phyloP scores from a whole-genome alignment of 2,329 filamentous ascomycete species.

The Neocatenulostroma microsporum region DNA sequence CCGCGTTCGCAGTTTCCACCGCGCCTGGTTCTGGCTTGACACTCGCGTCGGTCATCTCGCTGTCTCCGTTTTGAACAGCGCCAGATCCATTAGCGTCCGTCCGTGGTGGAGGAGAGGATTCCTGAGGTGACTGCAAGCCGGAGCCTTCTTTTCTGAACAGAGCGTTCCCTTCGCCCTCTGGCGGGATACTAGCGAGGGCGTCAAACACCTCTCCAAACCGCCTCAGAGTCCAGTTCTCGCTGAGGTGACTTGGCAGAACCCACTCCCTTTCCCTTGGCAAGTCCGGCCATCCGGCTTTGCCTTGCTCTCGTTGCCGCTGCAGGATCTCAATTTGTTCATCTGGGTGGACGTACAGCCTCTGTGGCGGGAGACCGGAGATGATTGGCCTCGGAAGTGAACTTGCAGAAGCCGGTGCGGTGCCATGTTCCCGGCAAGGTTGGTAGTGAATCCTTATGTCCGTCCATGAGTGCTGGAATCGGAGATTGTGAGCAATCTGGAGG shows the following conservation, averaged over 20 bases:
- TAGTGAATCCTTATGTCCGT: conserved; percentile 49
- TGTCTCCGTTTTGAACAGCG: neutral
- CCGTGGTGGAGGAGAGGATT: neutral
- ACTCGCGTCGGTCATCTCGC: neutral
- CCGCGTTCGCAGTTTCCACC: conserved; percentile 11
- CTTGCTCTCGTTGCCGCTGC: conserved; percentile 41
- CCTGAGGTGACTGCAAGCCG: neutral
- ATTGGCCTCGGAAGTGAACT: conserved; percentile 51
- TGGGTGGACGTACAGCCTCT: conserved; percentile 67
- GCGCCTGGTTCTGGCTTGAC: neutral
- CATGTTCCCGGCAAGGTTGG: neutral
- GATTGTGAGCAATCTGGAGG: conserved; percentile 59
- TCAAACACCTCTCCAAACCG: conserved; percentile 65
- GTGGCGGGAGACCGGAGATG: conserved; percentile 64
- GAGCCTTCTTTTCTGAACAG: conserved; percentile 6
- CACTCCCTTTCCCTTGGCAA: conserved; percentile 54
- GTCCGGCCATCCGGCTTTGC: conserved; percentile 25
- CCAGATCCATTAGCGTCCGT: neutral
- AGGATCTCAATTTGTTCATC: conserved; percentile 72
- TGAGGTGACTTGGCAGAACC: conserved; percentile 65
- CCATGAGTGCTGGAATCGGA: conserved; percentile 71
- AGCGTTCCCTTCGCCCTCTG: conserved; percentile 22
- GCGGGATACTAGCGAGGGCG: conserved; percentile 37
- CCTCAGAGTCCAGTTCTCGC: conserved; percentile 63
- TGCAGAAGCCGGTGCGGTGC: conserved; percentile 10